Base-by-base conservation (phyloP, 2,329 filamentous ascomycete genomes). In the Penicillium janthinellum region DNA sequence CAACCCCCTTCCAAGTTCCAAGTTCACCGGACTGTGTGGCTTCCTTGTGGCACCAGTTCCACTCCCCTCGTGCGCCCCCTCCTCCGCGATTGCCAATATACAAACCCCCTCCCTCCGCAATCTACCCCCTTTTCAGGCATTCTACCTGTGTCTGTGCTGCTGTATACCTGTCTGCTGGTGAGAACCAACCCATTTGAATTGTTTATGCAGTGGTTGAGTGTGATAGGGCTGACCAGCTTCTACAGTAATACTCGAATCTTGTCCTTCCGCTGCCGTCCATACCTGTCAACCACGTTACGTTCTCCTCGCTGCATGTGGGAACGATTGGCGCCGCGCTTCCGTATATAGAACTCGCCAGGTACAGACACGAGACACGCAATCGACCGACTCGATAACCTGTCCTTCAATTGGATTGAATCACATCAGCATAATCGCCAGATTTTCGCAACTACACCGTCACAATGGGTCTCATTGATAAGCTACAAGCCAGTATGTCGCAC, bases 391-490 rank as follows among this genome's bases (percentile, higher is more conserved):
- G 8, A 31, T 5, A 31, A 31, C 31, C 7, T 8, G 7, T 45
- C 5, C 12, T 28, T 6, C 20, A 15, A 2, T 45, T 14, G 42
- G 7, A 45, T 28, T 28, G 12, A 28, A 8, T 25, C 42, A 28
- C n/a, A 48, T 20, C n/a, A 35, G n/a, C 28, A 49, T 14, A 49
- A 14, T 49, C 47, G 28, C 31, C 47, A 39, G 15, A 20, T 35
- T 47, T 45, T 35, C 25, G 31, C 47, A 34, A 20, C 22, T 41
- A 31, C 35, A 44, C 38, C 35, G 42, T 54, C 68, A 78, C 67
- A 67, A 83, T 83, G 81, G 79, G 79, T 71, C 71, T 83, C 68
- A 73, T 82, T 56, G 79, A 81, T 57, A 83, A 82, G 62, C 70
- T 83, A 59, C 79, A 82, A 72, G 74, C 78, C 63, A 82, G 81